Evolutionary conservation across 257 asterid species (phyloP).

Genomic region (Solanum lycopersicoides): DNA sequence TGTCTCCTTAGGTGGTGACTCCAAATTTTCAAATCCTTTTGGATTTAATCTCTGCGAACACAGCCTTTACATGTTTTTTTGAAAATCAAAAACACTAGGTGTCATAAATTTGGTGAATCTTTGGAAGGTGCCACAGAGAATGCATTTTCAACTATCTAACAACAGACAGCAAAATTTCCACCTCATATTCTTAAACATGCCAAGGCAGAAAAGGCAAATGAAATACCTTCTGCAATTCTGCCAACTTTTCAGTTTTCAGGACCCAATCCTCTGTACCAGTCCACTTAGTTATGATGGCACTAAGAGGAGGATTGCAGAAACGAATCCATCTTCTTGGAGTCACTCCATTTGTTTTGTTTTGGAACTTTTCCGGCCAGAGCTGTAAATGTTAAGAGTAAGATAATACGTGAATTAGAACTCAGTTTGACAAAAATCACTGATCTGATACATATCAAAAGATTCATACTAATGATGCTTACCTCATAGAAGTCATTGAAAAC

Average conservation of each 20-base stretch:
- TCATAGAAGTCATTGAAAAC: slow-evolving; percentile 69
- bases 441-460: neutral
- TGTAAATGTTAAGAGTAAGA: slow-evolving; percentile 14
- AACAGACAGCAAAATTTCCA: neutral
- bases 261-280: slow-evolving; percentile 67
- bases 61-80: neutral
- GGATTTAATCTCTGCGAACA: neutral
- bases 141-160: neutral
- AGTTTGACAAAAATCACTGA: neutral
- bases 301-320: slow-evolving; percentile 70
- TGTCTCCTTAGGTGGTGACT: neutral
- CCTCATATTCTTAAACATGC: neutral
- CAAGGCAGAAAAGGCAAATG: neutral
- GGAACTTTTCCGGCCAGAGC: slow-evolving; percentile 85
- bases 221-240: slow-evolving; percentile 62
- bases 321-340: slow-evolving; percentile 86
- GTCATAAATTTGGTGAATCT: neutral
- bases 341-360: slow-evolving; percentile 84
- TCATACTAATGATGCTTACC: slow-evolving; percentile 25
- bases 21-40: neutral
- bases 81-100: neutral
- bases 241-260: slow-evolving; percentile 55
- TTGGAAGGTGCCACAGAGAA: too few relatives aligned
- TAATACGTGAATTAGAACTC: neutral
- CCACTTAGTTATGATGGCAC: slow-evolving; percentile 67